Evolutionary conservation across 2,329 filamentous ascomycete species (phyloP).

Genomic region (Alternaria dauci): DNA sequence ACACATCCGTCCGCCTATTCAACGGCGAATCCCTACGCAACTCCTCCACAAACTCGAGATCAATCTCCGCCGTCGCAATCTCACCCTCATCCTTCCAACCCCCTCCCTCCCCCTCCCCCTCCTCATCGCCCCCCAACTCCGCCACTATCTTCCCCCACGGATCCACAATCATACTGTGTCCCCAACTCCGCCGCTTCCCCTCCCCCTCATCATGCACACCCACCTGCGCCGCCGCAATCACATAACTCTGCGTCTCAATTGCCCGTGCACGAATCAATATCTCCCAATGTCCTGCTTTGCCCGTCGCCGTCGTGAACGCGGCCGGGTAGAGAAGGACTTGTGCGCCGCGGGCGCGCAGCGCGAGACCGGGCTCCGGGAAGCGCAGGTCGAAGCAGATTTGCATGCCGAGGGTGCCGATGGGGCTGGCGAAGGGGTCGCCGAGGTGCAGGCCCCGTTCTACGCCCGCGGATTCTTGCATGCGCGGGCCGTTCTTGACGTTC

Average conservation of each 20-base stretch:
- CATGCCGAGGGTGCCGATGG: constrained; percentile 77
- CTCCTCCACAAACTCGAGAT: constrained; percentile 61
- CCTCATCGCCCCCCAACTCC: constrained; percentile 65
- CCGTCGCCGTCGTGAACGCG: constrained; percentile 88
- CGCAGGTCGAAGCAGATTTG: constrained; percentile 92
- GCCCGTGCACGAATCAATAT: constrained; percentile 79
- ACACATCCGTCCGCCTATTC: constrained; percentile 61
- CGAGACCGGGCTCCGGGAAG: constrained; percentile 78
- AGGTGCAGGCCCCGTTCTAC: constrained; percentile 67
- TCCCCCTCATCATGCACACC: constrained; percentile 74
- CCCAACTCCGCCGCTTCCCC: constrained; percentile 78
- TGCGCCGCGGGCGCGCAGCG: constrained; percentile 71
- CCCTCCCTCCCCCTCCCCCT: constrained; percentile 47
- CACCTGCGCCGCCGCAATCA: constrained; percentile 82
- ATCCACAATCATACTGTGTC: constrained; percentile 83
- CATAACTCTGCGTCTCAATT: constrained; percentile 87
- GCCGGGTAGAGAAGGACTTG: constrained; percentile 87
- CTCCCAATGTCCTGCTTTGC: constrained; percentile 81
- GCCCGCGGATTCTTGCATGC: constrained; percentile 69
- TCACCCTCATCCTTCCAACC: constrained; percentile 49
- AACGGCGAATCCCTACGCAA: constrained; percentile 66
- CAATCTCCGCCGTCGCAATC: constrained; percentile 61
- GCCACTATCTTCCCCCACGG: constrained; percentile 84
- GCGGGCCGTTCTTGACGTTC: constrained; percentile 64
- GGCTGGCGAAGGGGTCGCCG: constrained; percentile 73